Evolutionary conservation across 352 stramenopile species (phyloP).

Genomic region (Globisporangium nagaii): DNA sequence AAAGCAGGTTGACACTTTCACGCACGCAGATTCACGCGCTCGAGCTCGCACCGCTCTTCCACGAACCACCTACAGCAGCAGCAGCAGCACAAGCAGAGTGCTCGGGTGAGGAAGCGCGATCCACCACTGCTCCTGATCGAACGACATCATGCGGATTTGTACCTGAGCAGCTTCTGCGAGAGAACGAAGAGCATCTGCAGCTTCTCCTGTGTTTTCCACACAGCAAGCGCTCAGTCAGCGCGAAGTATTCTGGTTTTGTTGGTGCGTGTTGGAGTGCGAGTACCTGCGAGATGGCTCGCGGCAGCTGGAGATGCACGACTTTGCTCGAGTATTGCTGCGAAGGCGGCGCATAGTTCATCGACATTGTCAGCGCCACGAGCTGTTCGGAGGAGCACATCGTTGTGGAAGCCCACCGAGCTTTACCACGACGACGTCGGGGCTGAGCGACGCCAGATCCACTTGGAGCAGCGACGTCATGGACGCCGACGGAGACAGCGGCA

Average conservation of each 20-base stretch:
- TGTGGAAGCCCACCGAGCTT: too few relatives aligned
- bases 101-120: too few relatives aligned
- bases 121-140: too few relatives aligned
- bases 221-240: too few relatives aligned
- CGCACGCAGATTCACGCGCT: conserved; percentile 23
- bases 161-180: conserved; percentile 29
- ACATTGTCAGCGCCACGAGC: not conserved
- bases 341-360: too few relatives aligned
- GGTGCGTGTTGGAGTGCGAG: not conserved
- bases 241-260: too few relatives aligned
- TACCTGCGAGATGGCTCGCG: conserved; percentile 15
- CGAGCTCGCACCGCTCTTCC: conserved; percentile 17
- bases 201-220: conserved; percentile 26
- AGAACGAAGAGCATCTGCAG: conserved; percentile 34
- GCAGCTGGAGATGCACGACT: conserved; percentile 13
- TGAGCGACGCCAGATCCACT: conserved; percentile 20
- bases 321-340: conserved; percentile 21
- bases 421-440: conserved; percentile 18
- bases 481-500: conserved; percentile 7
- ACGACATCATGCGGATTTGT: too few relatives aligned
- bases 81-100: not conserved
- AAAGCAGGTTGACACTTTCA: not conserved
- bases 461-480: conserved; percentile 27
- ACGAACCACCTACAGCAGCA: conserved; percentile 19
- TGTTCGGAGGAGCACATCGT: too few relatives aligned